These are phyloP conservation scores for Mycosphaerelloides madeirae DNA, from an alignment of 2,329 filamentous ascomycete species.

Conservation along the genomic window DNA sequence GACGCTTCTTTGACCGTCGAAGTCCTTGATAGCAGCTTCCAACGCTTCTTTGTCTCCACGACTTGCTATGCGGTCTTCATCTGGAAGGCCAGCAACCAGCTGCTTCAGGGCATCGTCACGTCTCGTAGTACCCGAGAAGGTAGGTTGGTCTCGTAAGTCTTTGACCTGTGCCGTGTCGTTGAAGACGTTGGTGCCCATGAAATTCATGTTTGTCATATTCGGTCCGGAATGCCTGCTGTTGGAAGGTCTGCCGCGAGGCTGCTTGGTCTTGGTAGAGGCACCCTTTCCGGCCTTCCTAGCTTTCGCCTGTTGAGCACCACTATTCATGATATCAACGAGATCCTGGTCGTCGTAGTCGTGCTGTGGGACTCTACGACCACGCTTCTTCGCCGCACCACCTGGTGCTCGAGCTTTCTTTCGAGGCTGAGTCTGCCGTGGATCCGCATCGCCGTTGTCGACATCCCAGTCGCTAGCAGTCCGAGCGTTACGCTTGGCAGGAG, in stretches of 20 bases:
- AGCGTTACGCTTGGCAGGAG: too few relatives aligned
- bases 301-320: neutral
- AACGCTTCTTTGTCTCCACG: constrained; percentile 36
- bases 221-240: neutral
- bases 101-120: constrained; percentile 35
- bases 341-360: neutral
- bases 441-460: too few relatives aligned
- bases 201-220: constrained; percentile 16
- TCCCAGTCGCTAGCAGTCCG: too few relatives aligned
- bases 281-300: constrained; percentile 10
- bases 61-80: constrained; percentile 32
- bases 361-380: neutral
- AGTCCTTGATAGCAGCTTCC: constrained; percentile 38
- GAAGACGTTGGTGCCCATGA: constrained; percentile 23
- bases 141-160: constrained; percentile 19
- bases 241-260: neutral
- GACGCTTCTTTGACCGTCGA: constrained; percentile 35
- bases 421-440: neutral
- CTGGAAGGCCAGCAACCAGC: constrained; percentile 37
- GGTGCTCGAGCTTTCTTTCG: constrained; percentile 1
- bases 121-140: constrained; percentile 10
- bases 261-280: neutral
- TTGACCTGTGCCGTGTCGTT: constrained; percentile 18
- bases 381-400: constrained; percentile 1
- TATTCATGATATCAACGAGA: neutral